Base-by-base conservation (phyloP, 768 basidiomycete species). In the Leccinum olivaceopallidum region DNA sequence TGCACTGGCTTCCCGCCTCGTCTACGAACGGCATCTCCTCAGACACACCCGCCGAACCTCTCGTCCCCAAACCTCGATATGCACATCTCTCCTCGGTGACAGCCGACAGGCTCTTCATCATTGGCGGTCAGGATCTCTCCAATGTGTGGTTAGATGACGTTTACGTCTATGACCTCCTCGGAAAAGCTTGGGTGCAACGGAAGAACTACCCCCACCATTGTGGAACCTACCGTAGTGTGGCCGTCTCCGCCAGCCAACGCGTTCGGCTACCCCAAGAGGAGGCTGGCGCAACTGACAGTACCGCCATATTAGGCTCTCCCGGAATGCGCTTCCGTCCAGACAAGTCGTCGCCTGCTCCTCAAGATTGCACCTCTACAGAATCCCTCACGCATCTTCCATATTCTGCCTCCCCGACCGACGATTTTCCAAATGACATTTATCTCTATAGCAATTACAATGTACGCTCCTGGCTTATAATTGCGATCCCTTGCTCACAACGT, bases 381-480 rank as follows among this genome's bases (percentile, higher is more conserved):
- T 79, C 81, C 36, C 77, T 92, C 58, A 73, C 83, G 37, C 87
- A 92, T 70, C 81, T 92, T 42, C 89, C 92, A 1, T 94, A 92
- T 72, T 90, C 94, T 32, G 80, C 87, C 2, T 69, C 79, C 3
- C 87, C 91, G 10, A 87, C 81, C 3, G 85, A 86, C 61, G 87
- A 92, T 60, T 83, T 85, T 67, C 92, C 93, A 8, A 88, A 86
- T 65, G 92, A 97, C 65, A 91, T 98, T 32, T 92, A 85, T 74
- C 79, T 96, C 28, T 99, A 95, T 75, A 94, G 92, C 68, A 99
- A 98, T 72, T 97, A 95, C 79, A 98, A 98, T 77, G 92, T 92
- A 66, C 66, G 88, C 77, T 54, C 39, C 39, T 53, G 20, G 53
- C 55, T 57, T 56, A 18, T 58, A 28, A 58, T 58, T 14, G 51